Evolutionary conservation across 331 rosid genomes (phyloP), one percentile per base, ranked within the genome.

Genomic region (Quercus lobata): DNA sequence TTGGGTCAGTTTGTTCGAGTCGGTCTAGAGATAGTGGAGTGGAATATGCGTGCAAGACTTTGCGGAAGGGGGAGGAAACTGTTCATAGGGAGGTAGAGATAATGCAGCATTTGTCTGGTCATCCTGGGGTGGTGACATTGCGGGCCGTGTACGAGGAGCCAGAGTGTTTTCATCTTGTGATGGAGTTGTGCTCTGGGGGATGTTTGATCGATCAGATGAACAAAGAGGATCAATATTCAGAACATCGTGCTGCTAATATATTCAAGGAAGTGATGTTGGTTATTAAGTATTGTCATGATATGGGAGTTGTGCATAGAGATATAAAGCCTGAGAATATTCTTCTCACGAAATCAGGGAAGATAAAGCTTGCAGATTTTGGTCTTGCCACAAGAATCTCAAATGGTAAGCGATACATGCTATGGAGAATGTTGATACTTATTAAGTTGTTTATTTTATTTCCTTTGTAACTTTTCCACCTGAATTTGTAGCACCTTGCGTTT

Each of bases 281-380:
- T 79, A 85, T 96, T 71, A 93, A 96, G 88, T 96, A 93, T 69
- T 96, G 98, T 79, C 98, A 96, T 92, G 99, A 96, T 82, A 96
- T 96, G 99, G 99, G 99, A 79, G 99, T 96, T 85, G 99, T 92
- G 70, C 99, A 96, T 78, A 84, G 99, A 85, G 99, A 96, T 87
- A 69, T 96, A 81, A 96, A 96, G 83, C 99, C 99, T 21, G 99
- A 96, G 86, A 96, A 96, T 79, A 96, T 93, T 83, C 93, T 96
- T 84, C 93, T 93, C 78, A 89, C 97, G 0, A 79, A 87, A 72
- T 78, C 90, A 14, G 99, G 98, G 78, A 93, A 89, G 78, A 82
- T 96, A 78, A 96, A 96, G 97, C 98, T 96, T 58, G 99, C 99
- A 29, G 99, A 96, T 89, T 96, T 96, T 85, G 99, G 99, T 68